Evolutionary conservation across 179 eudicot genomes (phyloP).

Genomic region (Spergularia azorica): DNA sequence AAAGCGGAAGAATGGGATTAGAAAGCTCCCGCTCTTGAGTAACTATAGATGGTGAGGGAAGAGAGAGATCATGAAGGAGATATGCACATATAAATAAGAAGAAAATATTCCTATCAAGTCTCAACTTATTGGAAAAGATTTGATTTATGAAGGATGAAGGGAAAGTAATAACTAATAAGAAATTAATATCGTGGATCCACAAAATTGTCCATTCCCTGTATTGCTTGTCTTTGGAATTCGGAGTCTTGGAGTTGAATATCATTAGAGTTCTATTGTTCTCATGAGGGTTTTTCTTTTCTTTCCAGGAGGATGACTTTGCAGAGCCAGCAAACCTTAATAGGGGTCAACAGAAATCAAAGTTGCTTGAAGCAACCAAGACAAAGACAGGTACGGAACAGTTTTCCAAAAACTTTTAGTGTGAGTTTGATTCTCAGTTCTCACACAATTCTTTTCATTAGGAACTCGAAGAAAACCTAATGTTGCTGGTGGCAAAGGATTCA

Average conservation of each 20-base stretch:
- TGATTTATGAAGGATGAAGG: background rate
- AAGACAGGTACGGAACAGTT: slow-evolving; percentile 45
- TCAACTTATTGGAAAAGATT: background rate
- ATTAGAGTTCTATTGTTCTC: background rate
- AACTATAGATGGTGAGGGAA: too few species aligned
- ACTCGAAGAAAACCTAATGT: slow-evolving; percentile 31
- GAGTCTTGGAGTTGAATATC: background rate
- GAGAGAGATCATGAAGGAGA: too few species aligned
- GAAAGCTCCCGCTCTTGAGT: too few species aligned
- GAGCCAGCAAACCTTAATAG: slow-evolving; percentile 49
- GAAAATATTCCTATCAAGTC: too few species aligned
- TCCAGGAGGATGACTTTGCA: slow-evolving; percentile 46
- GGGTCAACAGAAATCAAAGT: slow-evolving; percentile 45
- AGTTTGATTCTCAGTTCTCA: slow-evolving; percentile 19
- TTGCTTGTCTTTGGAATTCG: too few species aligned
- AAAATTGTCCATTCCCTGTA: too few species aligned
- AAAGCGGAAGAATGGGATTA: too few species aligned
- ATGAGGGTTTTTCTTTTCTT: background rate
- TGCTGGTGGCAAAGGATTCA: slow-evolving; percentile 27
- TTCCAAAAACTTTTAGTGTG: slow-evolving; percentile 1
- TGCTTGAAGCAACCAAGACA: slow-evolving; percentile 37
- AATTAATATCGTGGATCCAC: too few species aligned
- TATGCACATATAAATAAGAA: too few species aligned
- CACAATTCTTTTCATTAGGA: slow-evolving; percentile 34
- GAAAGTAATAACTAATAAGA: background rate